Evolutionary conservation across 208 protist genomes (phyloP), one percentile per base, ranked within the genome.

Genomic region (Trypanosoma brucei): DNA sequence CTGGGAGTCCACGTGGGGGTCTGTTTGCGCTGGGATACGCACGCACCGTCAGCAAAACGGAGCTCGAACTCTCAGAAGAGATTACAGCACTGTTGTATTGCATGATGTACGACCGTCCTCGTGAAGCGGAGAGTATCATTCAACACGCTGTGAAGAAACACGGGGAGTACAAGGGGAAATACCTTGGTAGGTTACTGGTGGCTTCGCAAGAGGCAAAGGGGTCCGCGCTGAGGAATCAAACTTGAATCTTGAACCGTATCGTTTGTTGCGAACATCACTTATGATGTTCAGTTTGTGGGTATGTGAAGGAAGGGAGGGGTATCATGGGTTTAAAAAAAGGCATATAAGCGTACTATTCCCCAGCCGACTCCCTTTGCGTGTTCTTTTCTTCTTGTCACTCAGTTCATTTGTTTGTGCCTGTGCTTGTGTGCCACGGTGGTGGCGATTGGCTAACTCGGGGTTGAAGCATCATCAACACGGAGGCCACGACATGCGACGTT

Each of bases 61-160:
- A 92, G 71, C 72, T 95, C 54, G 55, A 70, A 2, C 49, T 83
- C 31, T 74, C 86, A 1, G 62, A 75, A 22, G 78, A 90, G 59
- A 87, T 93, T 36, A 72, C 61, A 2, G 84, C 89, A 1, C 37
- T 95, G 31, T 71, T 95, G 6, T 89, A 86, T 61, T 92, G 86
- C 60, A 75, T 89, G 64, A 60, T 76, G 56, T 91, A 93, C 62
- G 45, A 83, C 56, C 76, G 86, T n/a, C 80, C 79, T 2, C 73
- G 68, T 22, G 86, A 95, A 59, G 89, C 84, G 9, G 72, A 87
- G 55, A 75, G 80, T 3, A 82, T 95, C 50, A 77, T 95, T n/a
- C 22, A 45, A 50, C 67, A 84, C 22, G 71, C 71, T 5, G 76
- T 65, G 54, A 65, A 61, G 45, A 63, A 76, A 13, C 37, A 83